Base-by-base conservation (phyloP, 257 asterid genomes). In the Solanum lycopersicoides region DNA sequence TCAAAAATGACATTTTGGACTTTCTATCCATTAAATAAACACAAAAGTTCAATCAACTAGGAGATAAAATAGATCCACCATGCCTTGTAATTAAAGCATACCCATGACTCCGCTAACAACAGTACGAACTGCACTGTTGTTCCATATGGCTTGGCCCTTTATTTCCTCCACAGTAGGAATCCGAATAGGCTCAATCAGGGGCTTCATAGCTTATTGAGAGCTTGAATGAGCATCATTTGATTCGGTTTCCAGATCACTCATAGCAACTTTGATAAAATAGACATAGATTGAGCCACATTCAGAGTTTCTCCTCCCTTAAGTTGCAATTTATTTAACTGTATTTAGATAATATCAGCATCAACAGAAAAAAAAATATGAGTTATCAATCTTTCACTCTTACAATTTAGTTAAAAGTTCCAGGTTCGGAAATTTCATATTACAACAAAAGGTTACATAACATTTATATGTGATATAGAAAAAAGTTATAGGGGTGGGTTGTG, bases 21-120 rank as follows among this genome's bases (percentile, higher is more conserved):
- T 41, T 41, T 76, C 35, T 50, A 76, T 76, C 14, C 37, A 76
- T 25, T 76, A 42, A 76, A 42, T 39, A 41, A 76, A 42, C 2
- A n/a, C 60, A 14, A 16, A 13, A 42, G 25, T 7, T 76, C 53
- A 76, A 42, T 76, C 60, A 42, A 76, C 60, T 42, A 42, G 63
- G 83, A 76, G 63, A 41, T 25, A 41, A 41, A 39, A 41, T 9
- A 76, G 13, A 76, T 42, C 63, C n/a, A 76, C 60, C 83, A 42
- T 42, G 63, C 83, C 63, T 76, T 42, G n/a, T 53, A n/a, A 73
- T 12, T 23, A 69, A 80, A 59, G 83, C 83, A 60, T 95, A 95
- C 98, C 98, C 99, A 97, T 94, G 37, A 95, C 96, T 68, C 99
- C 98, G 75, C 99, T 96, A 56, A 92, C 94, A 71, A 94, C 94